phyloP scores from a whole-genome alignment of 768 basidiomycete species.

The Boletus tomentosulus region DNA sequence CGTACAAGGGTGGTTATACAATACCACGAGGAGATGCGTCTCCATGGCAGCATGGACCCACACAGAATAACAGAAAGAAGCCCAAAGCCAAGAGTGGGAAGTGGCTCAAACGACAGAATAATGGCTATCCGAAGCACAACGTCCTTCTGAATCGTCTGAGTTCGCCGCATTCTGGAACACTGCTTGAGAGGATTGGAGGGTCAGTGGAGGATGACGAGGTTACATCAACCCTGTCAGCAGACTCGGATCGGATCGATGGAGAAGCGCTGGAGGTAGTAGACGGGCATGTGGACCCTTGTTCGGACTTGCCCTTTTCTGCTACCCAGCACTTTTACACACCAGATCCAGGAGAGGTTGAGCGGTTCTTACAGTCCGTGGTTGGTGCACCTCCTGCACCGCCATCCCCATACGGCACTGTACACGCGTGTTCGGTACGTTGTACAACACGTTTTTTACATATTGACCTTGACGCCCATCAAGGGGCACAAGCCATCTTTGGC shows the following conservation, averaged over 20 bases:
- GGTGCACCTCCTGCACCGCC: neutral
- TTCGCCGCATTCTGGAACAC: conserved; percentile 4
- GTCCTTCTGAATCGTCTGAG: conserved; percentile 14
- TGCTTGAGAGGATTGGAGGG: conserved; percentile 22
- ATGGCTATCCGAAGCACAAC: conserved; percentile 1
- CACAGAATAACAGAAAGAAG: neutral
- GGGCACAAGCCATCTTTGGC: conserved; percentile 1
- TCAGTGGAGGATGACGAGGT: no score
- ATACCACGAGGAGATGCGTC: no score
- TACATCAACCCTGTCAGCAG: no score
- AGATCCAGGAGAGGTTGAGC: conserved; percentile 20
- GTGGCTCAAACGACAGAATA: neutral
- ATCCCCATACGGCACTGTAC: neutral
- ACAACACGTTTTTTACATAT: conserved; percentile 6
- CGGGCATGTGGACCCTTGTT: no score
- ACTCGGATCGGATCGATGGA: conserved; percentile 8
- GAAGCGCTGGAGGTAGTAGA: neutral
- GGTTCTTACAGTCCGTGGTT: conserved; percentile 25
- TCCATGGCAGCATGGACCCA: neutral
- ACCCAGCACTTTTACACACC: conserved; percentile 8
- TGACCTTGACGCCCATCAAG: conserved; percentile 5
- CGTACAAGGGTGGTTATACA: conserved; percentile 1
- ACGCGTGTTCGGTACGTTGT: conserved; percentile 20
- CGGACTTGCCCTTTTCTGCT: conserved; percentile 1
- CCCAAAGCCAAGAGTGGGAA: conserved; percentile 6